A percentile compares a stretch with the other conserved stretches of the same genome.
Evolutionary conservation across 495 filamentous ascomycete genomes (phyloP).

Genomic region (Hypoxylon crocopeplum): DNA sequence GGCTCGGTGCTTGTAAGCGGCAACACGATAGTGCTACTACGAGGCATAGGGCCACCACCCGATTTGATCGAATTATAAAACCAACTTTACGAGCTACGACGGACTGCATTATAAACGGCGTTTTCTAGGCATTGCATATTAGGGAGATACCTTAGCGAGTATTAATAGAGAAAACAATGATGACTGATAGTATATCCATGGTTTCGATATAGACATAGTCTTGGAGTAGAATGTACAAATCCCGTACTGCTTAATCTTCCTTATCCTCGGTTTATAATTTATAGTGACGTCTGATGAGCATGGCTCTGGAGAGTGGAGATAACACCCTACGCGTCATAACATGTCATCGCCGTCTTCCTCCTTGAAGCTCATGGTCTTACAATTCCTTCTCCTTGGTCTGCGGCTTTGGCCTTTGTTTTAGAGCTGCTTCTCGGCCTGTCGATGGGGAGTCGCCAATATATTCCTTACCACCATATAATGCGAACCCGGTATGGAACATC

Average conservation of each 20-base stretch:
- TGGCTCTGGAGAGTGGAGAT: slow-evolving; percentile 16
- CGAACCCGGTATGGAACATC: slow-evolving; percentile 81
- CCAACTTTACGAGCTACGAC: slow-evolving; percentile 8
- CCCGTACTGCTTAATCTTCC: background rate
- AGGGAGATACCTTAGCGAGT: slow-evolving; percentile 18
- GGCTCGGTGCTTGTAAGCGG: slow-evolving; percentile 74
- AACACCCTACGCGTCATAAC: background rate
- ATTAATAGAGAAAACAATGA: background rate
- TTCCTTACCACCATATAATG: slow-evolving; percentile 68
- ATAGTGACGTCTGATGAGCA: background rate
- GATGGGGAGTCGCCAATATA: slow-evolving; percentile 58
- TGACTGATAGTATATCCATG: slow-evolving; percentile 10
- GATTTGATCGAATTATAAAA: slow-evolving; percentile 53
- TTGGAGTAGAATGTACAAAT: slow-evolving; percentile 7
- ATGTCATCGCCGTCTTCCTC: background rate
- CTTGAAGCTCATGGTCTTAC: slow-evolving; percentile 26
- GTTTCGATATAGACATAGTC: slow-evolving; percentile 9
- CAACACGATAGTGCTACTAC: slow-evolving; percentile 86
- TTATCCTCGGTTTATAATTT: background rate
- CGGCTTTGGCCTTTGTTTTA: slow-evolving; percentile 56
- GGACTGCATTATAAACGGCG: slow-evolving; percentile 33
- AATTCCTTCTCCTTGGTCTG: slow-evolving; percentile 58
- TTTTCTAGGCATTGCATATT: slow-evolving; percentile 16
- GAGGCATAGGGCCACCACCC: slow-evolving; percentile 73
- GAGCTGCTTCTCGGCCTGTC: slow-evolving; percentile 62